These are phyloP conservation scores for Brassica cretica DNA, from an alignment of 345 rosid genomes.

Conservation along the genomic window DNA sequence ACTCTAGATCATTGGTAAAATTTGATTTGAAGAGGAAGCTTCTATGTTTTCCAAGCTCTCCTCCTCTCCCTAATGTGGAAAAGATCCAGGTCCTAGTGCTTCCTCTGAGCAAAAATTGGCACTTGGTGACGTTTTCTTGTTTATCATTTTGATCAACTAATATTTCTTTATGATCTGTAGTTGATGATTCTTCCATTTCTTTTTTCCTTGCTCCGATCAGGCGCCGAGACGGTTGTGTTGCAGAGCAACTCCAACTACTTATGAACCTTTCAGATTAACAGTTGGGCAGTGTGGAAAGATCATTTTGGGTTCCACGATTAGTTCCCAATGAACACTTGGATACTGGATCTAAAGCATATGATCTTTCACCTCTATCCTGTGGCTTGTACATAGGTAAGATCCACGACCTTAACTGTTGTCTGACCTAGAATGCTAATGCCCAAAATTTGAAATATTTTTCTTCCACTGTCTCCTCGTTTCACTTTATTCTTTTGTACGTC, in stretches of 20 bases:
- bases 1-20: slow-evolving; percentile 49
- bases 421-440: slow-evolving; percentile 31
- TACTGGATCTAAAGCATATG: slow-evolving; percentile 23
- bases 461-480: background rate
- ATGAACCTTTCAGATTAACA: slow-evolving; percentile 54
- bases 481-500: slow-evolving; percentile 30
- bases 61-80: slow-evolving; percentile 59
- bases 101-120: slow-evolving; percentile 71
- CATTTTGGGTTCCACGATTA: slow-evolving; percentile 48
- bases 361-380: slow-evolving; percentile 12
- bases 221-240: slow-evolving; percentile 81
- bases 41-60: slow-evolving; percentile 66
- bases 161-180: slow-evolving; percentile 3
- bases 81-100: slow-evolving; percentile 59
- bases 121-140: slow-evolving; percentile 57
- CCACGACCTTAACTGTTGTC: slow-evolving; percentile 32
- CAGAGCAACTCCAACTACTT: slow-evolving; percentile 50
- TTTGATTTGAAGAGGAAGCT: slow-evolving; percentile 70
- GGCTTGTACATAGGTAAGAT: slow-evolving; percentile 38
- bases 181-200: background rate
- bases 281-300: slow-evolving; percentile 73
- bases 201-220: slow-evolving; percentile 38
- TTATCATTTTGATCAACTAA: background rate
- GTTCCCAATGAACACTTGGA: slow-evolving; percentile 43
- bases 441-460: slow-evolving; percentile 4